Conservation (phyloP, 2,329 filamentous ascomycete genomes). For the Trichoderma lentiforme region DNA sequence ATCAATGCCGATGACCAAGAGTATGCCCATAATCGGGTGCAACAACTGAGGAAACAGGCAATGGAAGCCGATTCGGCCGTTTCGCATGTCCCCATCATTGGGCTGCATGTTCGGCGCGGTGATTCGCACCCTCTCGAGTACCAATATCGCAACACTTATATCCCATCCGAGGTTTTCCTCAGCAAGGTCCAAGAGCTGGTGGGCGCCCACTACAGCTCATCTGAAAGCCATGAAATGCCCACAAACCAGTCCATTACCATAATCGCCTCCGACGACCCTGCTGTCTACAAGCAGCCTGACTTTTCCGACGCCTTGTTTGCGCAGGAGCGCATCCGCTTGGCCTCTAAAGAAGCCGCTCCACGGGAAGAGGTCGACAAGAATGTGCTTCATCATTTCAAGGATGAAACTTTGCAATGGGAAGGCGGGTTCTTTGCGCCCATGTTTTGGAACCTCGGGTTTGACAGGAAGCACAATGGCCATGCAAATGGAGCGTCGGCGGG, state of each 20-base stretch:
- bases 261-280: conserved; percentile 77
- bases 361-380: conserved; percentile 41
- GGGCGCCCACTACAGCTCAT: conserved; percentile 44
- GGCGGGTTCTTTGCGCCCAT: conserved; percentile 80
- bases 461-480: conserved; percentile 40
- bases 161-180: conserved; percentile 68
- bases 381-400: conserved; percentile 63
- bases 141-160: conserved; percentile 73
- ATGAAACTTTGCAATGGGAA: conserved; percentile 80
- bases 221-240: conserved; percentile 33
- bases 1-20: conserved; percentile 61
- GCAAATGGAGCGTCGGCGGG: conserved; percentile 26
- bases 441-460: conserved; percentile 71
- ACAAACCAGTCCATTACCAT: conserved; percentile 50
- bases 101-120: conserved; percentile 76
- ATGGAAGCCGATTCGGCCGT: conserved; percentile 39
- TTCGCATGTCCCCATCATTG: conserved; percentile 48
- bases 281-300: conserved; percentile 65
- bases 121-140: conserved; percentile 74
- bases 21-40: conserved; percentile 60
- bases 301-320: conserved; percentile 58
- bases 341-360: conserved; percentile 55
- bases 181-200: conserved; percentile 57
- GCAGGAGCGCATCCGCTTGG: conserved; percentile 73
- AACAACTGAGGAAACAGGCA: conserved; percentile 50